Evolutionary conservation across 2,329 filamentous ascomycete genomes (phyloP), one percentile per base, ranked within the genome.

Genomic region (Massarina eburnea): DNA sequence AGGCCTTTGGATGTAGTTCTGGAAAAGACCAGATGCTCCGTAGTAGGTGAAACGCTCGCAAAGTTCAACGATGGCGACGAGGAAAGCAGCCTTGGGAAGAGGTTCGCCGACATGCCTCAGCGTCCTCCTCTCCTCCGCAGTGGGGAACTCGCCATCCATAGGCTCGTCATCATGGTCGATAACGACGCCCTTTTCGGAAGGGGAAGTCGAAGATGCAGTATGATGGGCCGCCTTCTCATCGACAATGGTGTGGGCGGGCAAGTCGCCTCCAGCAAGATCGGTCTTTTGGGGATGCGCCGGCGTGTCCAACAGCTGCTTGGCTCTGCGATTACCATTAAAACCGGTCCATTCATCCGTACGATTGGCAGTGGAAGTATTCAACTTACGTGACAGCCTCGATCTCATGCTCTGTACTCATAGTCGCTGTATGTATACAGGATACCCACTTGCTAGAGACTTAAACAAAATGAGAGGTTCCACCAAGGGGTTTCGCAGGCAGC

Each of bases 41-140:
- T 72, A 73, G 61, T 71, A 78, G n/a, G 75, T 74, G 57, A 77
- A 77, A 5, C 75, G 70, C 57, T 78, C 76, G 60, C 73, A 76
- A 3, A 78, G 59, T 57, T 78, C 76, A 39, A 78, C 73, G 20
- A 77, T 57, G n/a, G 75, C 75, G 41, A 78, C 71, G 15, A 77
- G 54, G 54, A 75, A 77, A 20, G 75, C 74, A 18, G 70, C 67
- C 55, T 70, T 72, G 35, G 75, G 75, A 3, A 78, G 62, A 35
- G 68, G 67, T 57, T 77, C 75, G 36, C 73, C 71, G n/a, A 77
- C 68, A 46, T 72, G 71, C 42, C 74, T 63, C 20, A 78, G 64
- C 1, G 70, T 73, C 32, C 55, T 59, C 49, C 66, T 66, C 52
- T 77, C 75, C 24, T 73, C 67, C 4, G 70, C 69, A 17, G 68